Base-by-base conservation (phyloP, 331 rosid species). In the Telfairia occidentalis region DNA sequence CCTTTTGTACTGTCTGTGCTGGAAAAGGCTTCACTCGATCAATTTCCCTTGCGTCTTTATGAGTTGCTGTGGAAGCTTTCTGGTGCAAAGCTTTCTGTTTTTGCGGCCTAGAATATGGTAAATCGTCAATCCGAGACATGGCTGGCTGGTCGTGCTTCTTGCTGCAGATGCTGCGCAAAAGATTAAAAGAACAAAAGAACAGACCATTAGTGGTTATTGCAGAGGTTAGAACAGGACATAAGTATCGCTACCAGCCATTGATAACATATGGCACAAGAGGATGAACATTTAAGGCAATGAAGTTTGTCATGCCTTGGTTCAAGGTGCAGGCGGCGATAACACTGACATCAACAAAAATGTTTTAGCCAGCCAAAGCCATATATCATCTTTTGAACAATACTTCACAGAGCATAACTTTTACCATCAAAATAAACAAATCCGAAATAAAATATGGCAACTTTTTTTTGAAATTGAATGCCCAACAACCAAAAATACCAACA, bases 71-170 rank as follows among this genome's bases (percentile, higher is more conserved):
- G 42, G 96, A 75, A 38, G 83, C 78, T 77, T 86, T 90, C 29
- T 60, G 88, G 32, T 75, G 64, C 23, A 82, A 55, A 63, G n/a
- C 78, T 80, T 89, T 93, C 81, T 89, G 91, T 84, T 89, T 90
- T 77, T 71, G 82, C 52, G 84, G 81, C 80, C 85, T 92, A 32
- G 78, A 82, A 59, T 77, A 90, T 76, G 82, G 74, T 35, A 83
- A 40, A 63, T 89, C 92, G 21, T 85, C 89, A 0, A 89, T 74
- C 80, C 76, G 78, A 32, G 88, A 86, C 82, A 87, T 86, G 72
- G 92, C 87, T 28, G 90, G 87, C 72, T 26, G 6, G 46, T 67
- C 1, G 12, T 24, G 34, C 35, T 37, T 40, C 53, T 40, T 7
- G 11, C 52, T 1, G 53, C 10, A 23, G 53, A 11, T 23, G 52